A percentile compares a stretch with the other conserved stretches of the same genome.
Conservation (phyloP, 768 basidiomycete species). For the Tephrocybe sp. region DNA sequence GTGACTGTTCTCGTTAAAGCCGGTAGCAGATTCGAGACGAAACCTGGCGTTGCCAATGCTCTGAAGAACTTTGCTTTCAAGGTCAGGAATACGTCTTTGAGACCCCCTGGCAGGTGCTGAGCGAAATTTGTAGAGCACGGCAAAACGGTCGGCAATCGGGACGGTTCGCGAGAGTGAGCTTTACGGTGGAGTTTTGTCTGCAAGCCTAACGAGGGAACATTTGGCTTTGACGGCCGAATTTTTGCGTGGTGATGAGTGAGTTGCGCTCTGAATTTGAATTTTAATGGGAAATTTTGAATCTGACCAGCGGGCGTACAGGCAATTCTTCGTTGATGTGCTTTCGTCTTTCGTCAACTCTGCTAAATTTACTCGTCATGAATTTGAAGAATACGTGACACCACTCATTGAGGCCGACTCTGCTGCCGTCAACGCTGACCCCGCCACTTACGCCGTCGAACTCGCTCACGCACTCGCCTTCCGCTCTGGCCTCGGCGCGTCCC, state of each 20-base stretch:
- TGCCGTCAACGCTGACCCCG: conserved; percentile 57
- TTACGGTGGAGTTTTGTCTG: conserved; percentile 87
- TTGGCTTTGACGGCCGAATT: conserved; percentile 94
- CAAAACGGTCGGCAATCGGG: conserved; percentile 82
- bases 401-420: conserved; percentile 68
- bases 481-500: conserved; percentile 84
- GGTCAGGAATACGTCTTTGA: conserved; percentile 41
- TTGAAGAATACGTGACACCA: conserved; percentile 70
- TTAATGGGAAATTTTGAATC: background rate
- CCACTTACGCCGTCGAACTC: conserved; percentile 73
- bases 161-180: conserved; percentile 92
- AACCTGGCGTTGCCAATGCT: conserved; percentile 87
- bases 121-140: conserved; percentile 61
- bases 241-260: conserved; percentile 93
- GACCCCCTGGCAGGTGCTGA: background rate
- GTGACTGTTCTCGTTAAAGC: conserved; percentile 92
- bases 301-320: conserved; percentile 44
- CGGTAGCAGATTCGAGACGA: conserved; percentile 84
- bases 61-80: conserved; percentile 99
- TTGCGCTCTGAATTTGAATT: conserved; percentile 22
- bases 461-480: conserved; percentile 94
- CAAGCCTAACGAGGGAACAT: conserved; percentile 84
- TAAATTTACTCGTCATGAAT: conserved; percentile 78
- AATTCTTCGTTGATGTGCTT: conserved; percentile 88
- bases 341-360: conserved; percentile 80